Evolutionary conservation across 345 rosid genomes (phyloP), one percentile per base, ranked within the genome.

Genomic region (Zanthoxylum bungeanum): DNA sequence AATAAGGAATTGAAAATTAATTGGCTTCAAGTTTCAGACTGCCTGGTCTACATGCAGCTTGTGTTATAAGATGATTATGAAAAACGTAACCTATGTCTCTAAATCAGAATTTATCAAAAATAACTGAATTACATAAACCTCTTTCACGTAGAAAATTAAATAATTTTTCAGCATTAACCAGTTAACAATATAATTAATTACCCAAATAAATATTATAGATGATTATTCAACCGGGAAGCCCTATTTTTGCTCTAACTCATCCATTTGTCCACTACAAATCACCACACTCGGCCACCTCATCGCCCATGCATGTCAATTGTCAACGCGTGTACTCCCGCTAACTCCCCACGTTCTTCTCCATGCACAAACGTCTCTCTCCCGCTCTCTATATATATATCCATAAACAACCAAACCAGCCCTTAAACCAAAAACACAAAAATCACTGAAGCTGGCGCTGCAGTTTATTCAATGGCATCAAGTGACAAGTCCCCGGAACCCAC

Each of bases 391-490:
- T 66, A 66, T 62, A 40, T 52, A 58, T 5, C 17, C 11, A 22
- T 11, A 37, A 17, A 7, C 39, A 19, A 2, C 36, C 10, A 6
- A 66, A 60, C 5, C n/a, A 33, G 7, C 19, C 16, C 21, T 8
- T 1, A 2, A 4, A 19, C 2, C 9, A 3, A 21, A 33, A 57
- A 27, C 49, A 0, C 7, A 16, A n/a, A 8, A 44, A 12, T 44
- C 17, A 34, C 1, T 14, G 5, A 16, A 19, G 3, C n/a, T 11
- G 0, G 2, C 2, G 30, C 10, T 33, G 25, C 19, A 24, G 28
- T 31, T 56, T n/a, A n/a, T 11, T 33, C 30, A n/a, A 72, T 80
- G 84, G 78, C 78, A 9, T 78, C 88, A 17, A 79, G 80, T 72
- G 78, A 86, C 55, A 55, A 57, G 53, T 37, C 70, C 36, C 82